Conservation (phyloP, 768 basidiomycete genomes). For the Glaciozyma antarctica region DNA sequence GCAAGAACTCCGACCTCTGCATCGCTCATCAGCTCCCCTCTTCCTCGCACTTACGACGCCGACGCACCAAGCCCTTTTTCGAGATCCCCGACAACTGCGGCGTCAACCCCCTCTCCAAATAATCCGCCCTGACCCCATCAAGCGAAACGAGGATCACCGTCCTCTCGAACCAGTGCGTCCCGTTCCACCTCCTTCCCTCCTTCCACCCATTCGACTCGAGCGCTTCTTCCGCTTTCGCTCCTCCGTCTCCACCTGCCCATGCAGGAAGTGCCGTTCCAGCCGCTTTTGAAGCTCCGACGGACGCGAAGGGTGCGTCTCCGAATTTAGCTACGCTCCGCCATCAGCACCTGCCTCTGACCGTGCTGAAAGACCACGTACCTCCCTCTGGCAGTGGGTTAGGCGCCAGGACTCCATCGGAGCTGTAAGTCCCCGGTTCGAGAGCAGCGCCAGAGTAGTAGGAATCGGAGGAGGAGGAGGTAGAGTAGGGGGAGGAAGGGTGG, state of each 20-base stretch:
- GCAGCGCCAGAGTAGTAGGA: constrained; percentile 14
- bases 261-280: constrained; percentile 2
- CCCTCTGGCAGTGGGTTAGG: constrained; percentile 9
- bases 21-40: background rate
- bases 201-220: background rate
- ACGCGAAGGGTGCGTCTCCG: constrained; percentile 25
- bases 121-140: constrained; percentile 80
- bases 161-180: constrained; percentile 69
- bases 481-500: constrained; percentile 12
- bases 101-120: constrained; percentile 73
- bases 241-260: constrained; percentile 25
- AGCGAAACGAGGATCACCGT: constrained; percentile 79
- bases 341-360: too few species aligned
- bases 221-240: background rate
- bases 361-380: too few species aligned
- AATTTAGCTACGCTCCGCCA: constrained; percentile 6
- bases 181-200: constrained; percentile 49
- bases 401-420: background rate
- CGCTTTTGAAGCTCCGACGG: constrained; percentile 6
- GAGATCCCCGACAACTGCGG: constrained; percentile 73
- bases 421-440: constrained; percentile 8
- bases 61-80: constrained; percentile 54
- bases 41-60: too few species aligned
- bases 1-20: constrained; percentile 68
- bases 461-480: background rate